Evolutionary conservation across 495 filamentous ascomycete species (phyloP).

Genomic region (Penicillium canariense): DNA sequence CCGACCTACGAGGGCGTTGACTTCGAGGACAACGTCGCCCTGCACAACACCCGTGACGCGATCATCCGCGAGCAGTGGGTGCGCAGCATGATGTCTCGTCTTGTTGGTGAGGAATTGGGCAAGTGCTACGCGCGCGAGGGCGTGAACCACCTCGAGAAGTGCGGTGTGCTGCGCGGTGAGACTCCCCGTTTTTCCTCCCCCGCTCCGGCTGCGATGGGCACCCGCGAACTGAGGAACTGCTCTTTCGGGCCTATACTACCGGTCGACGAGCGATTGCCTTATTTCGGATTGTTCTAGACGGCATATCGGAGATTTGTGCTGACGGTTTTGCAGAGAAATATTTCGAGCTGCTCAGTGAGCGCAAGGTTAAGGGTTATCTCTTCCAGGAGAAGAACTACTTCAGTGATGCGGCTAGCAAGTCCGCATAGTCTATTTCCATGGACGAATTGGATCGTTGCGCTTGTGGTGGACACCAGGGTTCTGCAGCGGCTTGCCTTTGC

Average conservation of each 20-base stretch:
- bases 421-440: conserved; percentile 2
- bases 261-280: no score
- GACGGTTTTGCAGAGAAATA: conserved; percentile 69
- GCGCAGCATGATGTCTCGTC: conserved; percentile 89
- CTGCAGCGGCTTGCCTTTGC: no score
- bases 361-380: conserved; percentile 83
- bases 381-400: conserved; percentile 91
- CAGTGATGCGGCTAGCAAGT: conserved; percentile 16
- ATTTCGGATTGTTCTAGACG: no score
- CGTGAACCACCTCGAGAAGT: conserved; percentile 97
- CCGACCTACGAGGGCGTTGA: conserved; percentile 97
- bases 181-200: conserved; percentile 9
- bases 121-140: conserved; percentile 96
- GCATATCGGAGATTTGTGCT: neutral
- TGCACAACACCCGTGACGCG: conserved; percentile 93
- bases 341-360: conserved; percentile 80
- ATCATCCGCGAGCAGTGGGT: conserved; percentile 98
- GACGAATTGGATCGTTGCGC: neutral
- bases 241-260: no score
- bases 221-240: no score
- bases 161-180: conserved; percentile 81
- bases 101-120: conserved; percentile 89
- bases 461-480: neutral
- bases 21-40: conserved; percentile 82
- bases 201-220: neutral